A percentile compares a stretch with the other conserved stretches of the same genome.
Conservation (phyloP, 2,329 filamentous ascomycete species). For the Laburnicola sp. region DNA sequence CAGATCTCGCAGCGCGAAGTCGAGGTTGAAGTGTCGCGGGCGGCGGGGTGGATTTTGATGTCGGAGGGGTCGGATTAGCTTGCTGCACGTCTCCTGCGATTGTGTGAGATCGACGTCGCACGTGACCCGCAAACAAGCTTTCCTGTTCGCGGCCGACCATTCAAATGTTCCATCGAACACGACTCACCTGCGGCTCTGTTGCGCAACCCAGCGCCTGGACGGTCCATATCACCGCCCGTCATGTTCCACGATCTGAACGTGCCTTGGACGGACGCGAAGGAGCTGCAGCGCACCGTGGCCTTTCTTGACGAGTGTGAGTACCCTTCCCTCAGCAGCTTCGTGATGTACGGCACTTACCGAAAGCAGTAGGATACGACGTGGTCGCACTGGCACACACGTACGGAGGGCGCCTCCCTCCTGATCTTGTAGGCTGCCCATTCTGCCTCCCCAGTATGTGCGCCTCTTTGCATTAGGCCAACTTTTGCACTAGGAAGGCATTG, state of each 20-base stretch:
- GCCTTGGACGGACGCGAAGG: constrained; percentile 70
- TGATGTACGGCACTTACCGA: constrained; percentile 46
- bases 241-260: constrained; percentile 99
- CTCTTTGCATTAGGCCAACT: too few species aligned
- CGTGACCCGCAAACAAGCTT: constrained; percentile 12
- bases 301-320: constrained; percentile 68
- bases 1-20: constrained; percentile 11
- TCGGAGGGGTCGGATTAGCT: constrained; percentile 24
- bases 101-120: constrained; percentile 22
- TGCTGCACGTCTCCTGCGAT: constrained; percentile 19
- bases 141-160: constrained; percentile 1
- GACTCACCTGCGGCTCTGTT: constrained; percentile 13
- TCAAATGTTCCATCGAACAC: constrained; percentile 6
- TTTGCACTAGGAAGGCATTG: too few species aligned
- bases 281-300: constrained; percentile 73
- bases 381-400: constrained; percentile 83
- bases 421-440: constrained; percentile 57
- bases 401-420: constrained; percentile 68
- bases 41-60: constrained; percentile 18
- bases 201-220: constrained; percentile 10
- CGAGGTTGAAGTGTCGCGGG: constrained; percentile 17
- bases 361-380: constrained; percentile 79
- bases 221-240: constrained; percentile 12
- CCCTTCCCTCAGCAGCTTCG: constrained; percentile 1
- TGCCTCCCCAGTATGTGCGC: too few species aligned